These are phyloP conservation scores for Penicillium egyptiacum DNA, from an alignment of 495 filamentous ascomycete genomes.

Conservation along the genomic window DNA sequence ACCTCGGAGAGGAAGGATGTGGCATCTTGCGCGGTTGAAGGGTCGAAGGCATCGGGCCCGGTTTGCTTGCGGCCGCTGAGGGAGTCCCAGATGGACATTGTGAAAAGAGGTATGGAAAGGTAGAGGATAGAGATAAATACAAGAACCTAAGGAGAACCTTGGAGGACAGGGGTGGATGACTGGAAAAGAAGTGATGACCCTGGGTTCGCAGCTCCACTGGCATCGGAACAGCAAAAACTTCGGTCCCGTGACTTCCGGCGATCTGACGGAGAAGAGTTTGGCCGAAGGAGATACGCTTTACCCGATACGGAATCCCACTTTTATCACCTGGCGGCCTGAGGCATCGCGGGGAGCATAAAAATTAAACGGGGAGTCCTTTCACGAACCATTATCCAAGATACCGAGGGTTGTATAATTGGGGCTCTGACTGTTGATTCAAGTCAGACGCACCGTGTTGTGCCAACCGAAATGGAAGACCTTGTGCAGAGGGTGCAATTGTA, in stretches of 20 bases:
- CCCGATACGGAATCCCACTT: slow-evolving; percentile 28
- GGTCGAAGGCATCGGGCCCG: slow-evolving; percentile 62
- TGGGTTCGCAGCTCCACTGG: slow-evolving; percentile 33
- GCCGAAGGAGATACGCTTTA: slow-evolving; percentile 25
- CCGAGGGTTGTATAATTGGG: slow-evolving; percentile 21
- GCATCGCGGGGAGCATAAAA: slow-evolving; percentile 28
- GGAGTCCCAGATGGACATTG: slow-evolving; percentile 83
- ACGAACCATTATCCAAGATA: slow-evolving; percentile 6
- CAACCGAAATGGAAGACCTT: slow-evolving; percentile 39
- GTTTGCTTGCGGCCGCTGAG: slow-evolving; percentile 78
- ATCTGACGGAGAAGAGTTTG: slow-evolving; percentile 24
- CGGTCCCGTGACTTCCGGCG: slow-evolving; percentile 38
- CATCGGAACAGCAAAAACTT: slow-evolving; percentile 44
- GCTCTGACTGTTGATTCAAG: slow-evolving; percentile 25
- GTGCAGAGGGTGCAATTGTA: slow-evolving; percentile 40
- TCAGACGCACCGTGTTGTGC: slow-evolving; percentile 12
- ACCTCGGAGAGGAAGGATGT: slow-evolving; percentile 74
- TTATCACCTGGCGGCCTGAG: slow-evolving; percentile 31
- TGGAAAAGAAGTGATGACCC: slow-evolving; percentile 20
- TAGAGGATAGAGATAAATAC: slow-evolving; percentile 22
- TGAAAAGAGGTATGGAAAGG: slow-evolving; percentile 21
- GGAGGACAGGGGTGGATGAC: slow-evolving; percentile 19
- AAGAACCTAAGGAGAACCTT: slow-evolving; percentile 24
- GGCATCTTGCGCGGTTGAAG: slow-evolving; percentile 70
- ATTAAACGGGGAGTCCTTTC: slow-evolving; percentile 18